Conservation (phyloP, 73 alveolate species). For the Stentor roeselii region DNA sequence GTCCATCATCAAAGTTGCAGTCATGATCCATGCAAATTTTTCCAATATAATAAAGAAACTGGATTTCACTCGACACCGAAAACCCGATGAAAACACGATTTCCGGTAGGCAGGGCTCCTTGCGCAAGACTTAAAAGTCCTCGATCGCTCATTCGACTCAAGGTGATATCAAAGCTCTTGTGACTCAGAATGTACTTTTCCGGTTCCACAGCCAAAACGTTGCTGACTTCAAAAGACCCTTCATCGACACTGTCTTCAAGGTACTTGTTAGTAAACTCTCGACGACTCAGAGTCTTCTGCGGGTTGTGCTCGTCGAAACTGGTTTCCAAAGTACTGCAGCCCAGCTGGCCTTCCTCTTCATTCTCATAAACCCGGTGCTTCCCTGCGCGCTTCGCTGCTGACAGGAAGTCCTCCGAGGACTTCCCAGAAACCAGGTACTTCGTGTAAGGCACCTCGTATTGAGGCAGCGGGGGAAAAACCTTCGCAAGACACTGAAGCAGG, state of each 20-base stretch:
- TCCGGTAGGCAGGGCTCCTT: background rate
- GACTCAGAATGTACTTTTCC: background rate
- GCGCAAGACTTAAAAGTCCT: background rate
- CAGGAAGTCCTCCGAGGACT: background rate
- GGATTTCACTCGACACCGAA: background rate
- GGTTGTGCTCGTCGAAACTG: background rate
- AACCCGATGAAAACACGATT: background rate
- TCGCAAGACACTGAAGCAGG: background rate
- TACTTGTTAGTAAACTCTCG: background rate
- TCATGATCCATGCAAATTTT: background rate
- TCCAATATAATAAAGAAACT: slow-evolving; percentile 7
- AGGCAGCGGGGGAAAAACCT: background rate
- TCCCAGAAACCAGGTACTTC: background rate
- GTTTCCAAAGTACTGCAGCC: background rate
- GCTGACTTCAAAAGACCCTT: background rate
- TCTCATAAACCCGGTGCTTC: background rate
- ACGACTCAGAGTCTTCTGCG: background rate
- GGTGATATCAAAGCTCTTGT: background rate
- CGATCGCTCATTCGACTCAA: background rate
- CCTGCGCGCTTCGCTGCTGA: background rate
- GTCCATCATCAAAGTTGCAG: background rate
- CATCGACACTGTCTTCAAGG: background rate
- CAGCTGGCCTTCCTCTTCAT: background rate
- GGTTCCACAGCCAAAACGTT: background rate
- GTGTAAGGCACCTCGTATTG: background rate